These are phyloP conservation scores for Ogataea parapolymorpha DNA, from an alignment of 805 yeast genomes.

Conservation along the genomic window DNA sequence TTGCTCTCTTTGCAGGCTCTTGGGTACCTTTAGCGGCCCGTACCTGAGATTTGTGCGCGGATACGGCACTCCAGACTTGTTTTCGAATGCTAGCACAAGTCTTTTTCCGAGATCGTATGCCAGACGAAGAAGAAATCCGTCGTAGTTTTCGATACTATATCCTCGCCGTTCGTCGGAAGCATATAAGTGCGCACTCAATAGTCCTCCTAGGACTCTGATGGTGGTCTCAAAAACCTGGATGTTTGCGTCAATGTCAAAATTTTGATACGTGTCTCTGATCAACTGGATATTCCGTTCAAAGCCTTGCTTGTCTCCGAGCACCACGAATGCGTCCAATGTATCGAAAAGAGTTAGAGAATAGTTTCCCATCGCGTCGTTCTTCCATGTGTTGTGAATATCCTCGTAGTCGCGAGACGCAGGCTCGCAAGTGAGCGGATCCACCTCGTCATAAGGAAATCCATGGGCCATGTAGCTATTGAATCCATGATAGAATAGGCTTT, in stretches of 20 bases:
- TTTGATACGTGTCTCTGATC: slow-evolving; percentile 34
- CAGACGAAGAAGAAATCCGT: slow-evolving; percentile 65
- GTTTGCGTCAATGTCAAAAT: slow-evolving; percentile 61
- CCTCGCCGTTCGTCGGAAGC: slow-evolving; percentile 51
- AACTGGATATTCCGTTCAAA: slow-evolving; percentile 46
- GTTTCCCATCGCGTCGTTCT: slow-evolving; percentile 86
- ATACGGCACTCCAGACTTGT: slow-evolving; percentile 64
- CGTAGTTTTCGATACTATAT: slow-evolving; percentile 44
- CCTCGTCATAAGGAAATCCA: slow-evolving; percentile 83
- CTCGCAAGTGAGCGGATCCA: slow-evolving; percentile 67
- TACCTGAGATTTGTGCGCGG: slow-evolving; percentile 68
- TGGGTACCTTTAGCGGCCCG: slow-evolving; percentile 48
- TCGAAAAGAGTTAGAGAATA: slow-evolving; percentile 77
- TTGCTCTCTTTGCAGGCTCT: slow-evolving; percentile 53
- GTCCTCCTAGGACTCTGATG: slow-evolving; percentile 79
- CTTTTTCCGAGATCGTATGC: slow-evolving; percentile 77
- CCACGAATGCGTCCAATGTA: slow-evolving; percentile 71
- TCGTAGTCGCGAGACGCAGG: slow-evolving; percentile 63
- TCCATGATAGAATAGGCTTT: slow-evolving; percentile 63
- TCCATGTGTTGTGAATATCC: slow-evolving; percentile 49
- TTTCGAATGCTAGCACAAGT: slow-evolving; percentile 65
- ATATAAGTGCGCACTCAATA: slow-evolving; percentile 73
- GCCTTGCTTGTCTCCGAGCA: slow-evolving; percentile 59
- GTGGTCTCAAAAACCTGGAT: slow-evolving; percentile 88
- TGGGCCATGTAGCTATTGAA: slow-evolving; percentile 63